Evolutionary conservation across 1,284 basidiomycete genomes (phyloP).

Genomic region (Trichosporon inkin): DNA sequence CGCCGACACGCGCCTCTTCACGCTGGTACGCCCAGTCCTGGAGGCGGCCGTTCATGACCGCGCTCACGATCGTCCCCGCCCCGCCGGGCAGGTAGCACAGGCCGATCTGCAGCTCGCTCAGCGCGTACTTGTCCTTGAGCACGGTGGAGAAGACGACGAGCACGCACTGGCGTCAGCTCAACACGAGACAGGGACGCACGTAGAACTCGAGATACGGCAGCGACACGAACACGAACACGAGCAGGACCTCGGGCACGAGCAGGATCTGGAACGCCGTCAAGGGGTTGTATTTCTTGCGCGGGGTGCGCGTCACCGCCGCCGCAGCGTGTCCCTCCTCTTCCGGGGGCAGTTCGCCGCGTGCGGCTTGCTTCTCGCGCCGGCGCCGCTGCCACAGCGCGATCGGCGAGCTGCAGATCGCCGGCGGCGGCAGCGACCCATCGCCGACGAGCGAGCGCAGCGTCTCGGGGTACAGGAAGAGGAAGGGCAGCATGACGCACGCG

Average conservation of each 20-base stretch:
- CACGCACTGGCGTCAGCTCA: slow-evolving; percentile 10
- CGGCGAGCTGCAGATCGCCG: slow-evolving; percentile 36
- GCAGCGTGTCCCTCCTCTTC: neutral
- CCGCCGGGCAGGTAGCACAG: slow-evolving; percentile 49
- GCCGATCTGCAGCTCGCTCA: slow-evolving; percentile 47
- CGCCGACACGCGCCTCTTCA: slow-evolving; percentile 41
- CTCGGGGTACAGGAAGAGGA: slow-evolving; percentile 43
- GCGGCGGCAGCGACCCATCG: slow-evolving; percentile 47
- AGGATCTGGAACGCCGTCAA: slow-evolving; percentile 43
- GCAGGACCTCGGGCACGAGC: slow-evolving; percentile 42
- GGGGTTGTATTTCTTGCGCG: slow-evolving; percentile 42
- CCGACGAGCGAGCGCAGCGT: slow-evolving; percentile 48
- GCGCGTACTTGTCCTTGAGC: slow-evolving; percentile 39
- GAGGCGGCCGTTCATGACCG: slow-evolving; percentile 41
- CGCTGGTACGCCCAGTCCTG: slow-evolving; percentile 42
- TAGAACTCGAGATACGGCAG: slow-evolving; percentile 49
- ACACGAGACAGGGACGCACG: slow-evolving; percentile 25
- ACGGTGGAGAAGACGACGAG: slow-evolving; percentile 40
- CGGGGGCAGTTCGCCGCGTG: slow-evolving; percentile 1
- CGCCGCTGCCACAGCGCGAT: slow-evolving; percentile 26
- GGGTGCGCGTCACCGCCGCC: slow-evolving; percentile 11
- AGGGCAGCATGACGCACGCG: slow-evolving; percentile 8
- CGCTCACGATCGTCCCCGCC: slow-evolving; percentile 33
- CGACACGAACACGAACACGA: slow-evolving; percentile 39
- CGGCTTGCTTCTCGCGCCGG: slow-evolving; percentile 26